phyloP scores from a whole-genome alignment of 139 green algal genomes.

The Tetraselmis chui region DNA sequence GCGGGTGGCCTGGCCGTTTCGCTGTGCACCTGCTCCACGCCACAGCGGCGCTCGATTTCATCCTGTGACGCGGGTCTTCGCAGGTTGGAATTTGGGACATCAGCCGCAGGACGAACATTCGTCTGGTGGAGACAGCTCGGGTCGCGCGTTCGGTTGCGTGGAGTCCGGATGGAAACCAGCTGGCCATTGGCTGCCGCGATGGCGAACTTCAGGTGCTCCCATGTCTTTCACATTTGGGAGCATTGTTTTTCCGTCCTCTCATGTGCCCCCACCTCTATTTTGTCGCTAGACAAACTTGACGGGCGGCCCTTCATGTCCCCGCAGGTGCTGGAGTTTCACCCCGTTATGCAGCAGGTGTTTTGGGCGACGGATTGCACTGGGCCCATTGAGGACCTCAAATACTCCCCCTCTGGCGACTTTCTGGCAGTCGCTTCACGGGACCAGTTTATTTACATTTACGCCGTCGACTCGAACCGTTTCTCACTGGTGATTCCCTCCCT shows the following conservation, averaged over 20 bases:
- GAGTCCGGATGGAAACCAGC: background rate
- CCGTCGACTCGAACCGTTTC: too few species aligned
- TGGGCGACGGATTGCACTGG: background rate
- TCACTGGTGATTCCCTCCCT: too few species aligned
- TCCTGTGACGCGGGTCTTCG: too few species aligned
- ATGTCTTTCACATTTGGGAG: too few species aligned
- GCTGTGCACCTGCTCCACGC: too few species aligned
- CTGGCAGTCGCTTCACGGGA: conserved; percentile 51
- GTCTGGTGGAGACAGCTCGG: background rate
- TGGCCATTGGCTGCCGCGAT: background rate
- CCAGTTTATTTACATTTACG: conserved; percentile 54
- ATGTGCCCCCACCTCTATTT: too few species aligned
- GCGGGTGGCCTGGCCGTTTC: too few species aligned
- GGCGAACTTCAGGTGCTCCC: background rate
- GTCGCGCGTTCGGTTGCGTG: background rate
- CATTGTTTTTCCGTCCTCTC: too few species aligned
- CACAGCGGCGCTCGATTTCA: too few species aligned
- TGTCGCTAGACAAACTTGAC: too few species aligned
- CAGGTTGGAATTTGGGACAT: background rate
- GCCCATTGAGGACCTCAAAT: conserved; percentile 52
- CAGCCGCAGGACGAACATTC: background rate
- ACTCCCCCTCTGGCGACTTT: conserved; percentile 41
- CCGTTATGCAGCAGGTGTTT: background rate
- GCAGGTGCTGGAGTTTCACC: background rate
- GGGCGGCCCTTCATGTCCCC: too few species aligned